Evolutionary conservation across 2,329 filamentous ascomycete species (phyloP).

Genomic region (Esteya vermicola): DNA sequence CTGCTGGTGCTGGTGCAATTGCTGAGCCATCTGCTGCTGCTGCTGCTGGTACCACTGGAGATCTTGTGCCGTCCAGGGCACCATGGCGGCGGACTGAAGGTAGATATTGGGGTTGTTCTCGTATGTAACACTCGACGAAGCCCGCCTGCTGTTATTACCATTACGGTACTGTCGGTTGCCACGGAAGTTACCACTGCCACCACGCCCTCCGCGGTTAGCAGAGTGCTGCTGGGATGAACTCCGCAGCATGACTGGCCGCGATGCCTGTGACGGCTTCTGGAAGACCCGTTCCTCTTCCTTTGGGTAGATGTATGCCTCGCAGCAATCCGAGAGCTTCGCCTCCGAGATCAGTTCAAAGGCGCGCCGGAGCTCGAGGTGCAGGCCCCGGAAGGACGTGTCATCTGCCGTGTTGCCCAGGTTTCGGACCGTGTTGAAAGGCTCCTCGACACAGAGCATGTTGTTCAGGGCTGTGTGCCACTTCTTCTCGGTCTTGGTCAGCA

Average conservation of each 20-base stretch:
- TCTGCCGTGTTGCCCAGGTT: slow-evolving; percentile 96
- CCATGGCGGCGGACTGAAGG: slow-evolving; percentile 21
- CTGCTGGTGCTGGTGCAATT: slow-evolving; percentile 29
- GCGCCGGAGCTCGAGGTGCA: slow-evolving; percentile 77
- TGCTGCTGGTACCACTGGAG: slow-evolving; percentile 34
- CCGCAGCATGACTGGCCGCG: slow-evolving; percentile 41
- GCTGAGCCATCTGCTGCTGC: slow-evolving; percentile 24
- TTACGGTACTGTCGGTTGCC: slow-evolving; percentile 32
- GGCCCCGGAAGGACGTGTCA: slow-evolving; percentile 80
- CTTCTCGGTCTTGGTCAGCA: slow-evolving; percentile 73
- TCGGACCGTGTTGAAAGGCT: slow-evolving; percentile 80
- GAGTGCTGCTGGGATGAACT: slow-evolving; percentile 47
- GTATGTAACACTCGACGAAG: slow-evolving; percentile 38
- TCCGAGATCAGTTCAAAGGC: slow-evolving; percentile 74
- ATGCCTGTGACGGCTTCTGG: slow-evolving; percentile 38
- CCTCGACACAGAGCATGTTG: slow-evolving; percentile 85
- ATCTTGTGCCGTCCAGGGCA: slow-evolving; percentile 31
- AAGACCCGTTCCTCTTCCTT: slow-evolving; percentile 59
- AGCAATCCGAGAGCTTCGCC: slow-evolving; percentile 68
- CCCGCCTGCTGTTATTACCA: slow-evolving; percentile 31
- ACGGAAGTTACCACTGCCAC: slow-evolving; percentile 31
- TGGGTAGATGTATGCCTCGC: slow-evolving; percentile 78
- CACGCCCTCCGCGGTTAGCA: slow-evolving; percentile 29
- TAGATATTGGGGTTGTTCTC: slow-evolving; percentile 34
- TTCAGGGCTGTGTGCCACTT: slow-evolving; percentile 70